Conservation (phyloP, 2,329 filamentous ascomycete genomes). For the Myriosclerotinia curreyana region DNA sequence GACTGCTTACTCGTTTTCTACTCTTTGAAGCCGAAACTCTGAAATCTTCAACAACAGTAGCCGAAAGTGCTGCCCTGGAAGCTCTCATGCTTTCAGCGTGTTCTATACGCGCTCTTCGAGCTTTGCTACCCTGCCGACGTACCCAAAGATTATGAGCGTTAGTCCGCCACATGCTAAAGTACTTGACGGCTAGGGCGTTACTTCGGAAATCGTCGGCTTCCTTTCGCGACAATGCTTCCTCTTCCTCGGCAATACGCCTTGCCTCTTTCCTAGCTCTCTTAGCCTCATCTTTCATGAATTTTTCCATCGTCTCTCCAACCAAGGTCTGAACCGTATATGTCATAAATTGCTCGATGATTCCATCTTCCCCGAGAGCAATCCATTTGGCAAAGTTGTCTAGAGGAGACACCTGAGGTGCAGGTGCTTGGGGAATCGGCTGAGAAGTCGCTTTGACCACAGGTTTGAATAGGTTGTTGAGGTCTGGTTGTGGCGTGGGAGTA, state of each 20-base stretch:
- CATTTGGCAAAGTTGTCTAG: constrained; percentile 31
- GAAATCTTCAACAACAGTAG: constrained; percentile 38
- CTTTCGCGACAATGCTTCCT: constrained; percentile 28
- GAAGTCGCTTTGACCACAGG: not conserved
- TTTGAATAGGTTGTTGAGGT: not conserved
- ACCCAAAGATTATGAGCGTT: constrained; percentile 31
- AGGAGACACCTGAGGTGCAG: not conserved
- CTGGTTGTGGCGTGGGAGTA: not conserved
- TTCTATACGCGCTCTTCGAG: constrained; percentile 33
- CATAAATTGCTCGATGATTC: constrained; percentile 39
- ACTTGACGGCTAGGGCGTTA: constrained; percentile 35
- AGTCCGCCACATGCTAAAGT: constrained; percentile 35
- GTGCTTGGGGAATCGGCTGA: not conserved
- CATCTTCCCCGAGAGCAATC: constrained; percentile 35
- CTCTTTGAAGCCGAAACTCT: constrained; percentile 29
- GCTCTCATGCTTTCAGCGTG: constrained; percentile 35
- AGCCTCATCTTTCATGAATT: constrained; percentile 27
- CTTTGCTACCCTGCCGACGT: constrained; percentile 36
- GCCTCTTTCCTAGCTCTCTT: constrained; percentile 21
- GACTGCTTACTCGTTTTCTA: constrained; percentile 5
- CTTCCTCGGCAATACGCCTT: constrained; percentile 26
- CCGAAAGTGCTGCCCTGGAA: constrained; percentile 31
- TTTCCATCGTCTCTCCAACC: constrained; percentile 26
- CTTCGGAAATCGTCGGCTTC: constrained; percentile 35
- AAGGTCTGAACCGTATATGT: constrained; percentile 30